phyloP scores from a whole-genome alignment of 352 stramenopile genomes.

The Pythium monospermum region DNA sequence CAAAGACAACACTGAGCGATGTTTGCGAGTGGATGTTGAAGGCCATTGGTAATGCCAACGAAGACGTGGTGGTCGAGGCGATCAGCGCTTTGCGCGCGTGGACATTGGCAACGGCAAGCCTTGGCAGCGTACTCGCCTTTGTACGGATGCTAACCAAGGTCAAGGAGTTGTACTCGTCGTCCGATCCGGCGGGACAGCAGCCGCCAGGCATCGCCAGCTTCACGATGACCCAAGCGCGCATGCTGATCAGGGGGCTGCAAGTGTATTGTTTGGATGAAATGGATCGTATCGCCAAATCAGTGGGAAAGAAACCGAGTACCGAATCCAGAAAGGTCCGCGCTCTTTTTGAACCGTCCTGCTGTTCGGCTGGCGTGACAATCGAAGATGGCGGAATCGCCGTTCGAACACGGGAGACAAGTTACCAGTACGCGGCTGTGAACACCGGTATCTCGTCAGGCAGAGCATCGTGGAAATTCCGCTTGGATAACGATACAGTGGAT shows the following conservation, averaged over 20 bases:
- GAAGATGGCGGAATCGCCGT: constrained; percentile 75
- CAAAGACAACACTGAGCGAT: constrained; percentile 45
- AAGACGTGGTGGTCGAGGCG: constrained; percentile 58
- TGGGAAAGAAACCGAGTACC: constrained; percentile 37
- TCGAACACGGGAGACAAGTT: constrained; percentile 81
- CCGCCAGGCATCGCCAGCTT: constrained; percentile 26
- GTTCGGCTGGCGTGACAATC: constrained; percentile 69
- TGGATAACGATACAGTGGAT: constrained; percentile 86
- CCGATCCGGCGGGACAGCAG: not conserved
- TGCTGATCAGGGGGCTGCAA: constrained; percentile 39
- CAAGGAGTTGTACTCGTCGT: constrained; percentile 11
- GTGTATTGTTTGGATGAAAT: constrained; percentile 43
- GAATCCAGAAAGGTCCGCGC: constrained; percentile 68
- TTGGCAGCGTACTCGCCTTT: constrained; percentile 66
- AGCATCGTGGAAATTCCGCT: constrained; percentile 83
- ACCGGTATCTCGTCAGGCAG: constrained; percentile 65
- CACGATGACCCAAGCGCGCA: constrained; percentile 40
- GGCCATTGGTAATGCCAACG: constrained; percentile 35
- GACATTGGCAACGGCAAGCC: constrained; percentile 75
- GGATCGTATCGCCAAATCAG: constrained; percentile 25
- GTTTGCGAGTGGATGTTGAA: constrained; percentile 63
- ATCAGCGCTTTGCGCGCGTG: constrained; percentile 58
- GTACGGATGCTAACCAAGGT: constrained; percentile 57
- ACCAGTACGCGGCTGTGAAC: constrained; percentile 85
- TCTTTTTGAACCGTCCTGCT: constrained; percentile 75